Percentiles rank a stretch among this genome's conserved stretches.
Evolutionary conservation across 2,329 filamentous ascomycete species (phyloP).

Genomic region (Huntiella abstrusa): DNA sequence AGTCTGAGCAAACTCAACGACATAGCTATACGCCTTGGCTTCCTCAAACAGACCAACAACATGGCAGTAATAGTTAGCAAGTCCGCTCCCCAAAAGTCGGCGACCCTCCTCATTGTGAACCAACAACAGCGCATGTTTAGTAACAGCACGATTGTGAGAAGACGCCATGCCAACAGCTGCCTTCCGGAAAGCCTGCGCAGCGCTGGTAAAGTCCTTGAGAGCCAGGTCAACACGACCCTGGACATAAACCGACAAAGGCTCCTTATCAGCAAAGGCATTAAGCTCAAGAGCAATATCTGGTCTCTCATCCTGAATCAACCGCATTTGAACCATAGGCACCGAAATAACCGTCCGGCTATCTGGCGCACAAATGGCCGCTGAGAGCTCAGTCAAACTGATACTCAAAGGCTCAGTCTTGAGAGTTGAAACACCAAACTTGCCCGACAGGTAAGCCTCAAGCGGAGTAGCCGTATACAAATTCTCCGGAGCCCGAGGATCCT

Average conservation of each 20-base stretch:
- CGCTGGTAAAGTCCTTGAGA: constrained; percentile 52
- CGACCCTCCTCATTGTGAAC: constrained; percentile 27
- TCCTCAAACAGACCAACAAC: constrained; percentile 67
- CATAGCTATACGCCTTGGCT: constrained; percentile 56
- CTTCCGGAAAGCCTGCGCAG: constrained; percentile 60
- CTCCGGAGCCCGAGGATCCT: constrained; percentile 25
- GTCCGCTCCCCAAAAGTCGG: constrained; percentile 53
- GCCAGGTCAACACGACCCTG: constrained; percentile 64
- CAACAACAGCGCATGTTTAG: constrained; percentile 14
- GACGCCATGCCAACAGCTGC: constrained; percentile 64
- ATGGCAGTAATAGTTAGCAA: constrained; percentile 73
- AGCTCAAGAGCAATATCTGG: constrained; percentile 41
- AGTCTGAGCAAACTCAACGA: constrained; percentile 65
- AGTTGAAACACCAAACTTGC: constrained; percentile 43
- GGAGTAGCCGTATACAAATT: constrained; percentile 22
- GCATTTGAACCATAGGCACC: constrained; percentile 41
- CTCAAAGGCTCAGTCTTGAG: constrained; percentile 31
- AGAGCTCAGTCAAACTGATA: constrained; percentile 45
- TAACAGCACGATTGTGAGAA: background rate
- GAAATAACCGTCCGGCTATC: constrained; percentile 48
- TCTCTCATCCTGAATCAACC: constrained; percentile 38
- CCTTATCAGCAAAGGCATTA: constrained; percentile 33
- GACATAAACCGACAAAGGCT: constrained; percentile 56
- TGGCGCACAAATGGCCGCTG: constrained; percentile 44
- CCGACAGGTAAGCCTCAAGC: constrained; percentile 39